phyloP scores from a whole-genome alignment of 164 flowering plant species.

The Stephania japonica region DNA sequence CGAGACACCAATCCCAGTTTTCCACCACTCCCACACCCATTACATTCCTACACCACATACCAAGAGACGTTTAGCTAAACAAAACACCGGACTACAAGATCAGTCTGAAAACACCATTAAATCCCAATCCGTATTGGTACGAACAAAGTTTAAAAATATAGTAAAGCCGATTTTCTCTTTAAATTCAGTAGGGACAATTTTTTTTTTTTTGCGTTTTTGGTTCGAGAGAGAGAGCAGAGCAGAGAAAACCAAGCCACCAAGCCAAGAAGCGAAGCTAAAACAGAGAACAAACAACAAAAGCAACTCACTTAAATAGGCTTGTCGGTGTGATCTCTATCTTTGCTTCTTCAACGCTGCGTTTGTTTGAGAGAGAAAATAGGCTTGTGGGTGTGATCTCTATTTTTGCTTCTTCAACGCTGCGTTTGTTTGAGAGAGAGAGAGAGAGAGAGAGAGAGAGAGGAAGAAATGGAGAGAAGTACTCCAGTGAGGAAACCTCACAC shows the following conservation, averaged over 20 bases:
- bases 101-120: no score
- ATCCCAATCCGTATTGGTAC: neutral
- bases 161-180: neutral
- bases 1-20: no score
- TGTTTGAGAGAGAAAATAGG: neutral
- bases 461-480: slow-evolving; percentile 56
- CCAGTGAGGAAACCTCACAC: slow-evolving; percentile 91
- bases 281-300: neutral
- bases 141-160: neutral
- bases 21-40: no score
- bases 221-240: neutral
- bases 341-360: neutral
- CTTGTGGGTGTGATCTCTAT: neutral
- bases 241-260: no score
- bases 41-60: no score
- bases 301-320: neutral
- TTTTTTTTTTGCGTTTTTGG: neutral
- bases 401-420: neutral
- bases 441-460: neutral
- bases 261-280: no score
- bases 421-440: neutral
- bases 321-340: neutral
- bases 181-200: no score
- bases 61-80: no score
- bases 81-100: no score